Conservation (phyloP, 2,329 filamentous ascomycete species). For the Teratosphaeria pseudoeucalypti region DNA sequence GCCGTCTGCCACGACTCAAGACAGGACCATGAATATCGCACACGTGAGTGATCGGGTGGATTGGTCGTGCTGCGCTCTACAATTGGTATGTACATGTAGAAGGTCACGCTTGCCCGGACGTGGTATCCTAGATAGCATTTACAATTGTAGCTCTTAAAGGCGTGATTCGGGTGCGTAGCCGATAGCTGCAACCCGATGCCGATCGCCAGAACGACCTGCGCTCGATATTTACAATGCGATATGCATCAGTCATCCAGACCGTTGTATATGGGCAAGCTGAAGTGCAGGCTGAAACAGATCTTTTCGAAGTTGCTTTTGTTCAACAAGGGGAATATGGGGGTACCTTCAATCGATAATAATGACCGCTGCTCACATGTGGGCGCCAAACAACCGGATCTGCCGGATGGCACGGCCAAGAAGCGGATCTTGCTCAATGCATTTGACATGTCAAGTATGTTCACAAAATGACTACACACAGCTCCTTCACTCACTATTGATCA, state of each 20-base stretch:
- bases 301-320: background rate
- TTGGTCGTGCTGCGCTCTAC: background rate
- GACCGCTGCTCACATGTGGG: background rate
- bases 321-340: background rate
- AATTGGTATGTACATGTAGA: background rate
- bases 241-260: background rate
- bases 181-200: background rate
- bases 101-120: background rate
- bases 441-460: background rate
- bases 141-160: background rate
- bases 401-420: background rate
- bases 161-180: background rate
- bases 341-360: background rate
- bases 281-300: background rate
- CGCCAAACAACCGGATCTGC: background rate
- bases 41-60: background rate
- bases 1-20: too few species aligned
- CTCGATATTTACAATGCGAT: background rate
- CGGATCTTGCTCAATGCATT: background rate
- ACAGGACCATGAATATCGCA: background rate
- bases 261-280: background rate
- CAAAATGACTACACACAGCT: background rate
- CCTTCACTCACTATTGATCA: background rate
- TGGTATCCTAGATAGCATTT: background rate
- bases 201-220: background rate